Base-by-base conservation (phyloP, 2,329 filamentous ascomycete species). In the Magnaporthiopsis incrustans region DNA sequence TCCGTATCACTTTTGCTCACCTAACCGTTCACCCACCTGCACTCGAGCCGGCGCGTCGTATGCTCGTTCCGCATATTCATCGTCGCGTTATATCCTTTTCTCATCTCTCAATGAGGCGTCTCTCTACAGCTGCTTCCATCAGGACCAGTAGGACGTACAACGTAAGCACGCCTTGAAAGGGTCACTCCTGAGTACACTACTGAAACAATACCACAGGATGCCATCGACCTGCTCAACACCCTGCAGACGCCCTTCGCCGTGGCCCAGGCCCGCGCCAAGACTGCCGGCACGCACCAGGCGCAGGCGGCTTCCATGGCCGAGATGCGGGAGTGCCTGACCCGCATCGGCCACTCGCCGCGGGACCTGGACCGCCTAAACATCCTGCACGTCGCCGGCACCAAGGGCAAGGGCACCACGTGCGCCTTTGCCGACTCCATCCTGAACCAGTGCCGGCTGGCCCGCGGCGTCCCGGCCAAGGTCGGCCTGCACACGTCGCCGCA, bases 201-300 rank as follows among this genome's bases (percentile, higher is more conserved):
- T 53, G 30, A 30, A 14, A 53, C 22, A 11, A 53, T 11, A 25
- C 63, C 22, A 53, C 68, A 96, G 92, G 92, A 95, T 74, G 95
- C 94, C 60, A 87, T 98, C 67, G 81, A 87, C 69, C 86, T 90
- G 56, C 85, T 98, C 72, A 98, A 98, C 76, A 89, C 91, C 59
- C 86, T 98, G 62, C 95, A 99, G 76, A 92, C 90, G 57, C 96
- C 96, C 63, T 94, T 89, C 73, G 85, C 89, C 61, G 84, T 92
- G 62, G 84, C 97, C 25, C 87, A 96, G 73, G 87, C 89, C 62
- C 87, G 95, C 62, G 84, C 87, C 64, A 90, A 90, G 73, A 30
- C 30, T 4, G 89, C 89, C 25, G 90, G 91, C 26, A 79, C 87
- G 67, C 84, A 82, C 33, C 86, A 90, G 71, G 90, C 95, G 75